A percentile compares a stretch with the other conserved stretches of the same genome.
phyloP scores from a whole-genome alignment of 768 basidiomycete species.

The Boletus bicolor region DNA sequence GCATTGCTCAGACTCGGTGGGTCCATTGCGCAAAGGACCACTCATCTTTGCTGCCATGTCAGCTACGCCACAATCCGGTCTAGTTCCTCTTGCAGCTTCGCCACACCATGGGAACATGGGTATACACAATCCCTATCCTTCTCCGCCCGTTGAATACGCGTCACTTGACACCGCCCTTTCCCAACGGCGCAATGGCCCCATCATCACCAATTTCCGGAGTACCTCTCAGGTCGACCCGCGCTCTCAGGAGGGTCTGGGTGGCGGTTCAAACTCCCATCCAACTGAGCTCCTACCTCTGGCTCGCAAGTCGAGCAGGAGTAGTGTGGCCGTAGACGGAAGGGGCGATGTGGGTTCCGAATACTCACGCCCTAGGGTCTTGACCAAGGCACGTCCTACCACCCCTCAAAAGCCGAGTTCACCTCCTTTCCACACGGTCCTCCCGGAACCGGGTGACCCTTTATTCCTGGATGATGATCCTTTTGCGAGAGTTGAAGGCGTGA shows the following conservation, averaged over 20 bases:
- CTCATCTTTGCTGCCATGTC: conserved; percentile 63
- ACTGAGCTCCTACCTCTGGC: conserved; percentile 14
- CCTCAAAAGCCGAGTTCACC: conserved; percentile 25
- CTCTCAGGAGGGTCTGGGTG: neutral
- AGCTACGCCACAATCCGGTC: conserved; percentile 19
- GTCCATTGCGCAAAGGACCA: conserved; percentile 45
- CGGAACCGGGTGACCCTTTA: conserved; percentile 19
- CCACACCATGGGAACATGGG: conserved; percentile 7
- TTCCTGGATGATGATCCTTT: conserved; percentile 42
- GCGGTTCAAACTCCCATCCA: neutral
- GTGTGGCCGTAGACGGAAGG: conserved; percentile 9
- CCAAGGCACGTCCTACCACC: conserved; percentile 35
- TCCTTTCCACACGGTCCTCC: conserved; percentile 6
- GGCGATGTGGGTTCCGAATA: conserved; percentile 14
- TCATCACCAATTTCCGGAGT: neutral
- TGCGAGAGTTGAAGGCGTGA: conserved; percentile 53
- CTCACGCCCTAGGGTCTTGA: conserved; percentile 23
- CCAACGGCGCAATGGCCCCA: neutral
- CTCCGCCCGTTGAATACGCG: conserved; percentile 26
- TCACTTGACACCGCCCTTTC: conserved; percentile 5
- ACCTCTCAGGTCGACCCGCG: neutral
- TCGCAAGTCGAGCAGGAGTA: conserved; percentile 18
- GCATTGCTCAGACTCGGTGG: conserved; percentile 17
- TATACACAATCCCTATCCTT: conserved; percentile 23
- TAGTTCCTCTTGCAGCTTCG: conserved; percentile 1